These are phyloP conservation scores for Jatropha curcas DNA, from an alignment of 345 rosid genomes.

Conservation along the genomic window DNA sequence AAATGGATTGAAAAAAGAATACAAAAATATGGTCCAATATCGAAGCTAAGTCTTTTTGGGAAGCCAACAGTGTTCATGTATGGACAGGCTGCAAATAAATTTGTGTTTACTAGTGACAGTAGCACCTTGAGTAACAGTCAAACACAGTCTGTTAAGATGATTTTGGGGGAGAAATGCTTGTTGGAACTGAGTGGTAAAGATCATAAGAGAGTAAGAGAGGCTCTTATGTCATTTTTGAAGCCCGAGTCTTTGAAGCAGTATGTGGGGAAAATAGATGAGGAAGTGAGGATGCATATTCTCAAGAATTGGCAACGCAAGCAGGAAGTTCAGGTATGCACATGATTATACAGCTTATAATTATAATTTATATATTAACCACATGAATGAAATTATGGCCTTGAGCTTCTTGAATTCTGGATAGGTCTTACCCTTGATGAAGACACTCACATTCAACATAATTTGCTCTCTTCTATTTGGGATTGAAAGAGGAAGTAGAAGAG, in stretches of 20 bases:
- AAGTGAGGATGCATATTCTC: conserved; percentile 46
- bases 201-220: conserved; percentile 48
- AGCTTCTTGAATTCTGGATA: conserved; percentile 7
- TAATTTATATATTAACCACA: too few relatives aligned
- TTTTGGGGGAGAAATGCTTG: conserved; percentile 43
- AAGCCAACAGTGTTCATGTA: conserved; percentile 46
- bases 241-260: conserved; percentile 61
- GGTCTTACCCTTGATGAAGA: conserved; percentile 55
- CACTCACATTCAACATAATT: conserved; percentile 51
- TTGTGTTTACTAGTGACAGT: conserved; percentile 39
- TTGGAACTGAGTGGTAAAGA: conserved; percentile 41
- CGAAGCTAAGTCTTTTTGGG: conserved; percentile 50
- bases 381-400: too few relatives aligned
- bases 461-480: conserved; percentile 47
- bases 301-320: conserved; percentile 47
- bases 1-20: conserved; percentile 39
- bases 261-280: conserved; percentile 50
- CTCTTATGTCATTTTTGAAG: conserved; percentile 44
- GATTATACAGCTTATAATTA: not conserved
- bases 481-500: conserved; percentile 41
- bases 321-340: conserved; percentile 30
- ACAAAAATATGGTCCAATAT: conserved; percentile 46
- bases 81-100: conserved; percentile 54
- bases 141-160: conserved; percentile 25
- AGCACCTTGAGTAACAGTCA: conserved; percentile 30